phyloP scores from a whole-genome alignment of 2,329 filamentous ascomycete species.

The Fusarium abutilonis region DNA sequence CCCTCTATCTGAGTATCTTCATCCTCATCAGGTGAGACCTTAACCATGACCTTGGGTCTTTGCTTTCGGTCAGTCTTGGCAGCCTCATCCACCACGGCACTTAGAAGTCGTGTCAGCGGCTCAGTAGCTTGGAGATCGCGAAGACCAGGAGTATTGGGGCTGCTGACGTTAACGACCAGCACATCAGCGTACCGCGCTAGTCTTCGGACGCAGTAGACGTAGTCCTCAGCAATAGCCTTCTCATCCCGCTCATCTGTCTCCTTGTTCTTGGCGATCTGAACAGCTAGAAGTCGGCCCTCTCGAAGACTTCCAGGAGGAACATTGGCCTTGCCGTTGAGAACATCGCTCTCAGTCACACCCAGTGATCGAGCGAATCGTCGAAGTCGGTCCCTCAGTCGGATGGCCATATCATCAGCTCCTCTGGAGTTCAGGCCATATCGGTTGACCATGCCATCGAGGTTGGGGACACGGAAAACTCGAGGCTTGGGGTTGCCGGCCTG shows the following conservation, averaged over 20 bases:
- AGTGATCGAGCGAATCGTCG: constrained; percentile 77
- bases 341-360: constrained; percentile 75
- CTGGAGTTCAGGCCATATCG: constrained; percentile 94
- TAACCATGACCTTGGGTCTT: constrained; percentile 85
- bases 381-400: constrained; percentile 79
- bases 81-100: constrained; percentile 84
- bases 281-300: constrained; percentile 80
- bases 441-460: constrained; percentile 89
- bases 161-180: constrained; percentile 97
- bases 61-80: constrained; percentile 72
- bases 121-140: constrained; percentile 86
- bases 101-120: constrained; percentile 82
- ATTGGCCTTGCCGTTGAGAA: constrained; percentile 79
- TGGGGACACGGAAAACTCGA: constrained; percentile 85
- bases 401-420: constrained; percentile 87
- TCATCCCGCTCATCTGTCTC: constrained; percentile 86
- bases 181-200: constrained; percentile 92
- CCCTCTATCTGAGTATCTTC: constrained; percentile 83
- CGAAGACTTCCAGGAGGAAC: constrained; percentile 86
- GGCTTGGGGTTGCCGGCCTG: constrained; percentile 90
- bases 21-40: constrained; percentile 96
- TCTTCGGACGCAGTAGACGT: constrained; percentile 87
- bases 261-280: constrained; percentile 98
- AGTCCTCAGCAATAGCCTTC: constrained; percentile 80
- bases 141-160: constrained; percentile 93